Evolutionary conservation across 805 yeast genomes (phyloP), one percentile per base, ranked within the genome.

Genomic region (Hanseniaspora lachancei): DNA sequence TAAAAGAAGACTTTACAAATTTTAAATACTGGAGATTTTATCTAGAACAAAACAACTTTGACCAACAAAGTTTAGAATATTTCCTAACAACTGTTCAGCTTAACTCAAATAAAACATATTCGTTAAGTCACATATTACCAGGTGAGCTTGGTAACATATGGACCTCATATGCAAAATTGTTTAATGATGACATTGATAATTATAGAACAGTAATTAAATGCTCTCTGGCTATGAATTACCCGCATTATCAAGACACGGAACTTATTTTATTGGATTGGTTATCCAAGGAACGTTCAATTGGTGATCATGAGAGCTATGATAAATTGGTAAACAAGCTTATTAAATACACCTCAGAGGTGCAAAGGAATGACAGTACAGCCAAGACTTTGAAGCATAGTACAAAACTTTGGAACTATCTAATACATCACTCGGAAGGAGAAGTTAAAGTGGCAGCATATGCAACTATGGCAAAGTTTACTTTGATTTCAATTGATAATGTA

Each of bases 221-320:
- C 49, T 82, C 91, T 0, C 70, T 79, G 1, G 79, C 80, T 55
- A 89, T 89, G 0, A 89, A 89, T 6, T 88, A 76, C 67, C 74
- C 71, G 27, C 68, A 74, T 16, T 68, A 79, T 0, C 77, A 78
- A 23, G 96, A 88, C 58, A 68, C 88, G 21, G 85, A 82, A 2
- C 76, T 75, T 2, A 66, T 89, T 7, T 86, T 88, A 77, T 70
- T 78, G n/a, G 76, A 74, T 18, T 89, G 96, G 96, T 73, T 84
- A 6, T 84, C 84, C 57, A 69, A 79, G 67, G 84, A 82, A 58
- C 62, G 85, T 34, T 69, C 75, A 24, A 67, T 70, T 18, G 77
- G 72, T 23, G 73, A 80, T 53, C 66, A 79, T 21, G 77, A 74
- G 0, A 67, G 66, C 20, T 78, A 77, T 3, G 62, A 71, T 29